Percentiles rank a stretch among this genome's conserved stretches.
Conservation (phyloP, 2,329 filamentous ascomycete genomes). For the Xylaria sp. region DNA sequence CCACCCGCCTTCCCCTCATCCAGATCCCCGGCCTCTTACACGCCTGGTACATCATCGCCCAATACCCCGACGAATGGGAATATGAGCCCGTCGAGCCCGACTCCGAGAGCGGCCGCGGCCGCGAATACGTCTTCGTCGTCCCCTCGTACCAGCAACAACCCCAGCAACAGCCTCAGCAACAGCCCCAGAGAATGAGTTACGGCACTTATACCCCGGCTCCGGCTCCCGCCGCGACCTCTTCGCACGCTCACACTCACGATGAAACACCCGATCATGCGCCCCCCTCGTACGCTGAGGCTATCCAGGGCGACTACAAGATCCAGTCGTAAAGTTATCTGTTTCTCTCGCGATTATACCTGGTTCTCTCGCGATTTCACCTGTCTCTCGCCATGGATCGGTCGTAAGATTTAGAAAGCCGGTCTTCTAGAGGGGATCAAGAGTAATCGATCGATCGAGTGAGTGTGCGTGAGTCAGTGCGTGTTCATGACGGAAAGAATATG, state of each 20-base stretch:
- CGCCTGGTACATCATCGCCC: slow-evolving; percentile 96
- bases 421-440: no score
- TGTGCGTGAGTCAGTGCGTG: no score
- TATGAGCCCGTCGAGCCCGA: slow-evolving; percentile 60
- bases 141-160: slow-evolving; percentile 24
- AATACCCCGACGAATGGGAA: slow-evolving; percentile 73
- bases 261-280: slow-evolving; percentile 43
- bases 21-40: slow-evolving; percentile 82
- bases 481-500: neutral
- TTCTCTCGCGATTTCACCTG: no score
- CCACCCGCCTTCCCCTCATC: neutral
- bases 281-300: slow-evolving; percentile 84
- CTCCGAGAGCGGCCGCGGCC: slow-evolving; percentile 40
- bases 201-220: slow-evolving; percentile 33
- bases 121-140: slow-evolving; percentile 68
- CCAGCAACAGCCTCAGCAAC: slow-evolving; percentile 26
- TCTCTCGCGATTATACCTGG: no score
- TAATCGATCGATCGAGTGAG: no score
- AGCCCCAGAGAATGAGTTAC: slow-evolving; percentile 40
- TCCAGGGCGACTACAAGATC: slow-evolving; percentile 86
- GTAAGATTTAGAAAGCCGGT: no score
- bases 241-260: slow-evolving; percentile 25
- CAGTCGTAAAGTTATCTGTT: slow-evolving; percentile 57
- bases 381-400: no score
- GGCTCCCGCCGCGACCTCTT: slow-evolving; percentile 16